Base-by-base conservation (phyloP, 495 filamentous ascomycete genomes). In the Tuber melanosporum region DNA sequence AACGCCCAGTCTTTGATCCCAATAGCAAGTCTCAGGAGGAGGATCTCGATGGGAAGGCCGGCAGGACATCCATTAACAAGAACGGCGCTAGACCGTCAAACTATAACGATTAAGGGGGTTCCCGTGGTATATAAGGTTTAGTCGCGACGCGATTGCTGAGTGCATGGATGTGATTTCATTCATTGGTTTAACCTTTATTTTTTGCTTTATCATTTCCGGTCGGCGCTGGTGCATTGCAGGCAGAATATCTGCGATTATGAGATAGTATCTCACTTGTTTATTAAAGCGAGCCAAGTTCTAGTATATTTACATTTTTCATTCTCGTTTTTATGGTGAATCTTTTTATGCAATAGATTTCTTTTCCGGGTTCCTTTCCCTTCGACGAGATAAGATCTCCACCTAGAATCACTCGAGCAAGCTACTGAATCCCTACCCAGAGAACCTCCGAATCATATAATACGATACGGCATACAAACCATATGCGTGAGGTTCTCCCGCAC, bases 61-160 rank as follows among this genome's bases (percentile, higher is more conserved):
- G 87, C 17, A 83, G 90, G 52, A 87, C 87, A 22, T 83, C 81
- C 62, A 86, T 89, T 47, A 88, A 89, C 78, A 91, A 91, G 82
- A 87, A 91, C 79, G 90, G 90, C 1, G 85, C 88, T 15, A 85
- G 87, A 20, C 87, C 87, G 78, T 87, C 87, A 9, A 91, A 91
- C 82, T 91, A 91, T 79, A 91, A 91, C 74, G 90, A 91, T 81
- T 91, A 82, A 82, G 83, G 74, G 32, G 17, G 6, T 17, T 36
- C 0, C 1, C 1, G 57, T 1, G 15, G n/a, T n/a, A 3, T 3
- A 62, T 32, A 5, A 15, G 52, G n/a, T n/a, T 20, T 6, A 2
- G 8, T 20, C 3, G 20, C 22, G 2, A n/a, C 49, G 20, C 2
- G 49, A n/a, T 49, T 57, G 52, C n/a, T 15, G n/a, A 15, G 52